phyloP scores from a whole-genome alignment of 306 rosid genomes.

The Rosa chinensis region DNA sequence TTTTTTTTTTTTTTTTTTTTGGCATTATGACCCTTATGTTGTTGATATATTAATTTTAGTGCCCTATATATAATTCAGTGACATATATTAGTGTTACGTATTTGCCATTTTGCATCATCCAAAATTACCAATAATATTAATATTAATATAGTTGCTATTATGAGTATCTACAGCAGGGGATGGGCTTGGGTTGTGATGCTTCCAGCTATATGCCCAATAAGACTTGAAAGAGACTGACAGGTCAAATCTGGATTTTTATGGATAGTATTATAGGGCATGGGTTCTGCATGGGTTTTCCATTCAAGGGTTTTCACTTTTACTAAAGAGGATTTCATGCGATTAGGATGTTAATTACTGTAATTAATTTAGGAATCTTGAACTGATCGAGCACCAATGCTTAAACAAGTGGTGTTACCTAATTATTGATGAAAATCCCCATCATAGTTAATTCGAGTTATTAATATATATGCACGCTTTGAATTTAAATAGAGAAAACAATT shows the following conservation, averaged over 20 bases:
- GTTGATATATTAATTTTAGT: not conserved
- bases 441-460: not conserved
- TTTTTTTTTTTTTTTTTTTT: too few relatives aligned
- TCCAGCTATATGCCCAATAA: not conserved
- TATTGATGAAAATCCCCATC: not conserved
- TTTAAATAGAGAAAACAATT: not conserved
- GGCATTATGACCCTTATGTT: not conserved
- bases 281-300: not conserved
- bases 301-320: not conserved
- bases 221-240: not conserved
- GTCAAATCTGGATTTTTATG: slow-evolving; percentile 5
- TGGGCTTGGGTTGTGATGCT: not conserved
- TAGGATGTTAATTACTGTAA: not conserved
- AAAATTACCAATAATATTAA: not conserved
- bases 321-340: not conserved
- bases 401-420: not conserved
- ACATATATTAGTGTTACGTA: not conserved
- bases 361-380: not conserved
- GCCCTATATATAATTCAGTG: not conserved
- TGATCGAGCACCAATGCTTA: not conserved
- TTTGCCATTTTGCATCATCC: not conserved
- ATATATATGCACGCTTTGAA: not conserved
- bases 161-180: not conserved
- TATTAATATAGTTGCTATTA: not conserved
- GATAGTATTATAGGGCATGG: not conserved